Conservation (phyloP, 2,329 filamentous ascomycete genomes). For the Colletotrichum echinochloae region DNA sequence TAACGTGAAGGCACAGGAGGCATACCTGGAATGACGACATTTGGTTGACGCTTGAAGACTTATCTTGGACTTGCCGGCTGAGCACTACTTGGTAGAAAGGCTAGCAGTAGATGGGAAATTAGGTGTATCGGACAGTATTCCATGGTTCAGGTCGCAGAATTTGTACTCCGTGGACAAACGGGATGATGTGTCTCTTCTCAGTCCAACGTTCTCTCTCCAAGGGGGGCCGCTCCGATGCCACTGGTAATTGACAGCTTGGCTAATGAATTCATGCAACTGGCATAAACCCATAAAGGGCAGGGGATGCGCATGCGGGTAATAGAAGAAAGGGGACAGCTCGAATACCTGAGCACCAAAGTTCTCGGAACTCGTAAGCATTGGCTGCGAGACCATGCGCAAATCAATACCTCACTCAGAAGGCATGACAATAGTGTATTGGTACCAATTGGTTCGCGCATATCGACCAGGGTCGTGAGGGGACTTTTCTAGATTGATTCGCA, state of each 20-base stretch:
- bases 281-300: background rate
- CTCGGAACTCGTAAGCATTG: background rate
- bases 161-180: slow-evolving; percentile 6
- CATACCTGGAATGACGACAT: background rate
- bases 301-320: background rate
- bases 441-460: background rate
- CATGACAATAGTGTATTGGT: too few species aligned
- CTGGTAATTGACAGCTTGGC: slow-evolving; percentile 4
- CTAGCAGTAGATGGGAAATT: background rate
- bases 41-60: slow-evolving; percentile 5
- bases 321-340: background rate
- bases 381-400: background rate
- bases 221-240: background rate
- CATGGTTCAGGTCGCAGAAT: slow-evolving; percentile 21
- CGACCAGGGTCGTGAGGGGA: slow-evolving; percentile 6
- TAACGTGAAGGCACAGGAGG: background rate
- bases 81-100: background rate
- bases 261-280: slow-evolving; percentile 12
- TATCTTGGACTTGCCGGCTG: slow-evolving; percentile 6
- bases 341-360: too few species aligned
- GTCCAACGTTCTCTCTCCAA: background rate
- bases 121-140: background rate
- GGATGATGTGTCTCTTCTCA: slow-evolving; percentile 5
- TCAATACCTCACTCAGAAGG: background rate
- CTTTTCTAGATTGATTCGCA: slow-evolving; percentile 1